Percentiles rank a stretch among this genome's conserved stretches.
Conservation (phyloP, 352 stramenopile genomes). For the Pythium diclinum region DNA sequence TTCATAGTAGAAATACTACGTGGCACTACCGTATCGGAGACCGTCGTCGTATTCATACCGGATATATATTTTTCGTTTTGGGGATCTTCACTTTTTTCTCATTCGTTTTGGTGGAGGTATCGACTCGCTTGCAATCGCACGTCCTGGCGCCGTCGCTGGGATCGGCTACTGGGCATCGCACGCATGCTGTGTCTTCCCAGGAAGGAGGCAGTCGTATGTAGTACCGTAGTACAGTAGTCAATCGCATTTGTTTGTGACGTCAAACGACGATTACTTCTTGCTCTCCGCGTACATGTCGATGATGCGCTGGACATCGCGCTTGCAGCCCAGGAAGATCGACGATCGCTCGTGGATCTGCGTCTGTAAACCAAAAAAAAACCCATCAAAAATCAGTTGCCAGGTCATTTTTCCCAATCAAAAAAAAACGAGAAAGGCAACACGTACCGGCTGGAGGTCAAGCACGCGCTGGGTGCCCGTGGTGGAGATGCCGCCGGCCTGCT, state of each 20-base stretch:
- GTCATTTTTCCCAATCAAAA: too few relatives aligned
- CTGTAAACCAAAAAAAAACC: slow-evolving; percentile 20
- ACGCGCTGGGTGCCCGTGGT: slow-evolving; percentile 94
- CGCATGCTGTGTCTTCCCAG: too few relatives aligned
- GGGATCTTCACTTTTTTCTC: too few relatives aligned
- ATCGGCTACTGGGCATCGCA: too few relatives aligned
- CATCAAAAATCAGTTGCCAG: too few relatives aligned
- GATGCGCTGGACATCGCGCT: slow-evolving; percentile 81
- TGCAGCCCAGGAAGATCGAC: slow-evolving; percentile 96
- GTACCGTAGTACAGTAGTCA: neutral
- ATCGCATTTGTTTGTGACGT: neutral
- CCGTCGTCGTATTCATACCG: neutral
- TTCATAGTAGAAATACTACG: too few relatives aligned
- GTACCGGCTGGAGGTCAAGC: slow-evolving; percentile 90
- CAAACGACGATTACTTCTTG: slow-evolving; percentile 31
- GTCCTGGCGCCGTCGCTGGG: too few relatives aligned
- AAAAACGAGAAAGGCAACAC: slow-evolving; percentile 2
- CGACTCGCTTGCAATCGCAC: too few relatives aligned
- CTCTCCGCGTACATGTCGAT: slow-evolving; percentile 70
- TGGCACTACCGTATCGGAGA: too few relatives aligned
- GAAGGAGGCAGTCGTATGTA: too few relatives aligned
- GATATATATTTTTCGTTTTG: neutral
- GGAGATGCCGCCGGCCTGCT: slow-evolving; percentile 95
- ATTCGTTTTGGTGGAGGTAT: too few relatives aligned
- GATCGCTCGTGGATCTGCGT: slow-evolving; percentile 96